Evolutionary conservation across 805 yeast genomes (phyloP).

Genomic region (Ascoidea rubescens): DNA sequence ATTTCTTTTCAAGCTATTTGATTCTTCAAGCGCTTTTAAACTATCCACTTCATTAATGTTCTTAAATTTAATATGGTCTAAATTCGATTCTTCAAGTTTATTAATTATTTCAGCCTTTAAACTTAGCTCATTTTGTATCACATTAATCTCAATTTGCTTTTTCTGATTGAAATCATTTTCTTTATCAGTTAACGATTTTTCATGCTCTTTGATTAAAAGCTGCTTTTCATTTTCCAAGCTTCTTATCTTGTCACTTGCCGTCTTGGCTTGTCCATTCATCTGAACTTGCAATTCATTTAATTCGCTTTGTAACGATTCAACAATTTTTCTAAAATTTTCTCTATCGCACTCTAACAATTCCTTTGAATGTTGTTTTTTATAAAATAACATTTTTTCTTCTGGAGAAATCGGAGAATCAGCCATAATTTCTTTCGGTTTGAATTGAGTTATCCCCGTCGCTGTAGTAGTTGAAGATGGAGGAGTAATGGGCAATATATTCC

Average conservation of each 20-base stretch:
- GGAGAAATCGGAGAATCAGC: slow-evolving; percentile 8
- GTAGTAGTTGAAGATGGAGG: neutral
- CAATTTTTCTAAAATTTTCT: slow-evolving; percentile 16
- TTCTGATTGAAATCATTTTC: slow-evolving; percentile 11
- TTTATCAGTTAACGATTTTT: slow-evolving; percentile 15
- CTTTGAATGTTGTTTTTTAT: slow-evolving; percentile 19
- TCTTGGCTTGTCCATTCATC: slow-evolving; percentile 36
- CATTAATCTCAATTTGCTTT: neutral
- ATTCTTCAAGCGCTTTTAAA: slow-evolving; percentile 13
- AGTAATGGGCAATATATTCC: neutral
- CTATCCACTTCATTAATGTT: neutral
- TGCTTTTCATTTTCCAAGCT: slow-evolving; percentile 15
- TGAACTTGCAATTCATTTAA: slow-evolving; percentile 24
- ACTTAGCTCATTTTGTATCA: neutral
- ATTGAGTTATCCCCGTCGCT: neutral
- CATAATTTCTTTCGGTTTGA: slow-evolving; percentile 3
- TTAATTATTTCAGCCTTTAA: neutral
- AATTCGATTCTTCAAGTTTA: neutral
- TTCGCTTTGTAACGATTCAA: slow-evolving; percentile 20
- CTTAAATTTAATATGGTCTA: too few species aligned
- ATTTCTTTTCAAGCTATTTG: slow-evolving; percentile 26
- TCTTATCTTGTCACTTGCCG: slow-evolving; percentile 41
- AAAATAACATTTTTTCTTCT: neutral
- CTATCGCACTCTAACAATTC: slow-evolving; percentile 12
- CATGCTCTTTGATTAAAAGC: neutral